phyloP scores from a whole-genome alignment of 306 rosid genomes.

The Prunus mira region DNA sequence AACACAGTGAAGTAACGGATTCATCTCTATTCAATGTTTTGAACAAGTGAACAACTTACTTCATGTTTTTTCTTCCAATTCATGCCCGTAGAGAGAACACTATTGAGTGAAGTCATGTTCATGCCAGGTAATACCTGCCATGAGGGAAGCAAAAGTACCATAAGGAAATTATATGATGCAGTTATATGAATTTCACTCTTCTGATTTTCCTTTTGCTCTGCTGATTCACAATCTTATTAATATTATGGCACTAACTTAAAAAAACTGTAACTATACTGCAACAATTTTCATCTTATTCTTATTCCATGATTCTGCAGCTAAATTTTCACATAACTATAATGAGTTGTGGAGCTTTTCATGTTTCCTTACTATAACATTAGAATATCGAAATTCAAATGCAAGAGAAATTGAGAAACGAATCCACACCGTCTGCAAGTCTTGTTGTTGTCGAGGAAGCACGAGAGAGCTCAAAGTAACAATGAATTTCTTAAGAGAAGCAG shows the following conservation, averaged over 20 bases:
- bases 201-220: background rate
- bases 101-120: constrained; percentile 48
- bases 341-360: background rate
- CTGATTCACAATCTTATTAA: background rate
- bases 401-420: constrained; percentile 2
- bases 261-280: background rate
- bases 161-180: background rate
- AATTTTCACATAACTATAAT: background rate
- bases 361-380: background rate
- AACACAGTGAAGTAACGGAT: background rate
- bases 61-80: constrained; percentile 81
- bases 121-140: constrained; percentile 68
- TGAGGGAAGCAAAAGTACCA: constrained; percentile 5
- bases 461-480: constrained; percentile 55
- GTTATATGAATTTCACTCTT: background rate
- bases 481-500: constrained; percentile 61
- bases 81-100: constrained; percentile 88
- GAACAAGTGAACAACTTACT: constrained; percentile 41
- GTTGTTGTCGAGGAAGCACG: constrained; percentile 59
- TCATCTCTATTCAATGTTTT: background rate
- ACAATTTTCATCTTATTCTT: background rate
- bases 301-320: background rate
- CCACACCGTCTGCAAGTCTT: constrained; percentile 51
- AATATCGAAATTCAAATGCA: background rate
- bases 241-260: too few species aligned